phyloP scores from a whole-genome alignment of 1,284 basidiomycete genomes.

The Ceratobasidium sp. region DNA sequence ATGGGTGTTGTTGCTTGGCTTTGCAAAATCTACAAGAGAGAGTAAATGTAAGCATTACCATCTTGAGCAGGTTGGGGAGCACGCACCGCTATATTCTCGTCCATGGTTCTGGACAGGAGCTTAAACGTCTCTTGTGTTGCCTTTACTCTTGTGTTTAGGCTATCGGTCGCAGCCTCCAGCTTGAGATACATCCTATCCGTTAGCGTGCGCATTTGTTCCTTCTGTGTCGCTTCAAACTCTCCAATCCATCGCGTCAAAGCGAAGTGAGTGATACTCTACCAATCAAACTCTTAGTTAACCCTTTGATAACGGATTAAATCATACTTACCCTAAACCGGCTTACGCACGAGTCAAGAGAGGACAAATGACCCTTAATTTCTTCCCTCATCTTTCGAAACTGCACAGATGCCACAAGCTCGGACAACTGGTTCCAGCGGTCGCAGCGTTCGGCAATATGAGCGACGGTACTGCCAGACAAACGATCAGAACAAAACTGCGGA shows the following conservation, averaged over 20 bases:
- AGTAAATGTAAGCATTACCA: background rate
- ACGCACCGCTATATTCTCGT: conserved; percentile 19
- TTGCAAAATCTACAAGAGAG: conserved; percentile 1
- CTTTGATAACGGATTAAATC: background rate
- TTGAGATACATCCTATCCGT: background rate
- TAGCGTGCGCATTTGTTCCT: conserved; percentile 4
- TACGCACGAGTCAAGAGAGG: conserved; percentile 17
- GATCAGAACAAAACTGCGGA: background rate
- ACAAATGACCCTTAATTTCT: conserved; percentile 5
- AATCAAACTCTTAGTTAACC: background rate
- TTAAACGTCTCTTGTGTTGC: background rate
- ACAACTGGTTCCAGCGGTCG: background rate
- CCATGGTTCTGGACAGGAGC: background rate
- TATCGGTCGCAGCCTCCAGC: background rate
- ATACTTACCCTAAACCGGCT: conserved; percentile 8
- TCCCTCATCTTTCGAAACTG: conserved; percentile 13
- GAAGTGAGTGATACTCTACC: conserved; percentile 16
- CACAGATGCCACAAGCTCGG: background rate
- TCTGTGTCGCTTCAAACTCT: background rate
- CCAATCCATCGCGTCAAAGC: conserved; percentile 6
- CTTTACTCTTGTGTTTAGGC: background rate
- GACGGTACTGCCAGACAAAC: background rate
- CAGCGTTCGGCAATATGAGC: background rate
- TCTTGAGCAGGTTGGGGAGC: background rate
- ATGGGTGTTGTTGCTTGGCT: conserved; percentile 19